A percentile compares a stretch with the other conserved stretches of the same genome.
These are phyloP conservation scores for Penicillium ochrochloron DNA, from an alignment of 495 filamentous ascomycete genomes.

Conservation along the genomic window DNA sequence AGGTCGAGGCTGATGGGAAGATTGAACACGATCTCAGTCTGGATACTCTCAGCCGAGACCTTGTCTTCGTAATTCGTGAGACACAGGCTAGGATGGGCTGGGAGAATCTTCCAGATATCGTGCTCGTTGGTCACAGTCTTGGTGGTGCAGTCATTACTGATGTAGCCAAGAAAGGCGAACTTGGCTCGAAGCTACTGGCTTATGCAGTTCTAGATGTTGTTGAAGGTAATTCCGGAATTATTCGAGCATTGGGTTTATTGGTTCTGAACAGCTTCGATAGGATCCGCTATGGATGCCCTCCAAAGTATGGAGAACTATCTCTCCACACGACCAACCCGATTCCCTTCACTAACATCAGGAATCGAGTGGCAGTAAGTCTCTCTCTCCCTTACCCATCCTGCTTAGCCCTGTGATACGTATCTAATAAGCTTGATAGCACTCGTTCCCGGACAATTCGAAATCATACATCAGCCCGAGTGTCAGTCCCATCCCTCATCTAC, in stretches of 20 bases:
- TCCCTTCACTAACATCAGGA: slow-evolving; percentile 72
- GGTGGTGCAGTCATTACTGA: slow-evolving; percentile 95
- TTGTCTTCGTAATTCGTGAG: slow-evolving; percentile 68
- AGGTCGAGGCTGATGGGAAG: slow-evolving; percentile 38
- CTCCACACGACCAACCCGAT: slow-evolving; percentile 77
- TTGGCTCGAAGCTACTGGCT: slow-evolving; percentile 74
- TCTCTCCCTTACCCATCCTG: not conserved
- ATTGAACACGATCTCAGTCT: slow-evolving; percentile 64
- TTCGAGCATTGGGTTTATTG: not conserved
- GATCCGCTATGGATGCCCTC: slow-evolving; percentile 86
- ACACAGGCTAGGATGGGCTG: slow-evolving; percentile 69
- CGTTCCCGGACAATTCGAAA: slow-evolving; percentile 89
- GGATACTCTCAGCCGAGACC: slow-evolving; percentile 71
- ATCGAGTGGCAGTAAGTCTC: slow-evolving; percentile 87
- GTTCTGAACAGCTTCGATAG: slow-evolving; percentile 28
- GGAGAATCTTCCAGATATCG: slow-evolving; percentile 70
- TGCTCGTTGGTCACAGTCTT: slow-evolving; percentile 92
- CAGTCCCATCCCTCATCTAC: slow-evolving; percentile 81
- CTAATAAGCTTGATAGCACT: slow-evolving; percentile 48
- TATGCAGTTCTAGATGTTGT: slow-evolving; percentile 96
- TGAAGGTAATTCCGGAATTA: slow-evolving; percentile 60
- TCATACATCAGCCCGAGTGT: slow-evolving; percentile 74
- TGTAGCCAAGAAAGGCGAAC: slow-evolving; percentile 65
- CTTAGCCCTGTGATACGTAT: not conserved
- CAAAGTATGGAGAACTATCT: slow-evolving; percentile 94